phyloP scores from a whole-genome alignment of 768 basidiomycete genomes.

The Atractiella rhizophila region DNA sequence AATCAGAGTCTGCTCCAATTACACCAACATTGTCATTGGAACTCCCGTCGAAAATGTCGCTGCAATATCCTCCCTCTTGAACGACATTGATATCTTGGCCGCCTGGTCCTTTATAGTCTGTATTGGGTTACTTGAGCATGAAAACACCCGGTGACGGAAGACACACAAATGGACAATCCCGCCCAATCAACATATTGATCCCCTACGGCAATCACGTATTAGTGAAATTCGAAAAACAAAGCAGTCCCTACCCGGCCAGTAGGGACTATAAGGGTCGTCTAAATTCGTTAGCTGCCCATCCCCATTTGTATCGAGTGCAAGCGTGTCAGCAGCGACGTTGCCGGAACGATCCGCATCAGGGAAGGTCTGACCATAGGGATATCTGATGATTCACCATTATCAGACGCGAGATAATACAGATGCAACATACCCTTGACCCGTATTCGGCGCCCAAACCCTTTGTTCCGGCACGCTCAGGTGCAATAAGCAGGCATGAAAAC shows the following conservation, averaged over 20 bases:
- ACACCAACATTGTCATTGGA: too few relatives aligned
- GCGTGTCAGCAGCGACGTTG: slow-evolving; percentile 12
- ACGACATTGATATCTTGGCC: slow-evolving; percentile 4
- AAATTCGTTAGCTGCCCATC: slow-evolving; percentile 11
- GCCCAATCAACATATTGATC: slow-evolving; percentile 18
- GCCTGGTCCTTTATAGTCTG: slow-evolving; percentile 8
- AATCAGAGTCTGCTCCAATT: too few relatives aligned
- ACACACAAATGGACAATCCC: slow-evolving; percentile 16
- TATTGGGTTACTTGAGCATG: neutral
- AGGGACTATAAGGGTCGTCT: too few relatives aligned
- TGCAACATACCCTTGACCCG: slow-evolving; percentile 1
- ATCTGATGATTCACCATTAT: neutral
- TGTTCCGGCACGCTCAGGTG: too few relatives aligned
- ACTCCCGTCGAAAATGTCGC: slow-evolving; percentile 2
- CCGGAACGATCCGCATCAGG: too few relatives aligned
- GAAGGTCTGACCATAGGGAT: neutral
- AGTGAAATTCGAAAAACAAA: too few relatives aligned
- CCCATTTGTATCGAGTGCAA: slow-evolving; percentile 16
- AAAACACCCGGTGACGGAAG: neutral
- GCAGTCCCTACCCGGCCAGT: too few relatives aligned
- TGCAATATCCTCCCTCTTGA: slow-evolving; percentile 4
- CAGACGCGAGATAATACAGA: neutral
- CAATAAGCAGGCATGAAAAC: too few relatives aligned
- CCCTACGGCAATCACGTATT: slow-evolving; percentile 16
- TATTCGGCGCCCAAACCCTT: slow-evolving; percentile 20